Conservation (phyloP, 768 basidiomycete genomes). For the Xerocomus spinulosus region DNA sequence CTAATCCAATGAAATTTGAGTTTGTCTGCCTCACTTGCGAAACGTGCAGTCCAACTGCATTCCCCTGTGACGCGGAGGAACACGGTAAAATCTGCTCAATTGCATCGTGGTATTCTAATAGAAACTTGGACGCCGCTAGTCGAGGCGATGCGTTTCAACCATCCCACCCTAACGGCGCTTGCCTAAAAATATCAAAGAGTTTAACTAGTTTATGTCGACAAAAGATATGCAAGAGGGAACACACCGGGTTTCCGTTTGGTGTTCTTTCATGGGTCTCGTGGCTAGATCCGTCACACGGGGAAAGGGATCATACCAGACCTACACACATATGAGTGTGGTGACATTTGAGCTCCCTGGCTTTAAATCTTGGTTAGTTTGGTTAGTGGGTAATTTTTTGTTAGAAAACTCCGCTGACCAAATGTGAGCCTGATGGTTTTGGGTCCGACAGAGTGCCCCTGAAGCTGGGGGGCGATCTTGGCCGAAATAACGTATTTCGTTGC, state of each 20-base stretch:
- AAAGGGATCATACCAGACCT: constrained; percentile 43
- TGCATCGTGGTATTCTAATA: constrained; percentile 47
- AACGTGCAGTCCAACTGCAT: constrained; percentile 46
- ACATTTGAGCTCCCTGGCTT: constrained; percentile 47
- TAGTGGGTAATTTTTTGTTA: background rate
- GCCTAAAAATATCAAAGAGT: constrained; percentile 52
- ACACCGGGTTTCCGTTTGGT: background rate
- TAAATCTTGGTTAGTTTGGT: constrained; percentile 36
- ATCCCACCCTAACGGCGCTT: constrained; percentile 46
- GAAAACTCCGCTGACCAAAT: constrained; percentile 1
- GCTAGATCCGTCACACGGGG: constrained; percentile 35
- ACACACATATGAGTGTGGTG: constrained; percentile 58
- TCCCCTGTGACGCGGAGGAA: constrained; percentile 67
- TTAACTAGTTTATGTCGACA: no score
- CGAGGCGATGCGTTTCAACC: constrained; percentile 55
- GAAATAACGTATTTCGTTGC: constrained; percentile 6
- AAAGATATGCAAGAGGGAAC: no score
- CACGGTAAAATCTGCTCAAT: constrained; percentile 52
- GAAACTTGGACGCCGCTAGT: constrained; percentile 42
- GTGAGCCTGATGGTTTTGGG: constrained; percentile 6
- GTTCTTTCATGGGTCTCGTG: background rate
- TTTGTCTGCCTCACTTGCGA: constrained; percentile 5
- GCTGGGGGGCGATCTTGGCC: background rate
- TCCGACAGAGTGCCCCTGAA: constrained; percentile 10
- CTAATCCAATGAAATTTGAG: background rate